These are phyloP conservation scores for Suillus spraguei DNA, from an alignment of 768 basidiomycete species.

Conservation along the genomic window DNA sequence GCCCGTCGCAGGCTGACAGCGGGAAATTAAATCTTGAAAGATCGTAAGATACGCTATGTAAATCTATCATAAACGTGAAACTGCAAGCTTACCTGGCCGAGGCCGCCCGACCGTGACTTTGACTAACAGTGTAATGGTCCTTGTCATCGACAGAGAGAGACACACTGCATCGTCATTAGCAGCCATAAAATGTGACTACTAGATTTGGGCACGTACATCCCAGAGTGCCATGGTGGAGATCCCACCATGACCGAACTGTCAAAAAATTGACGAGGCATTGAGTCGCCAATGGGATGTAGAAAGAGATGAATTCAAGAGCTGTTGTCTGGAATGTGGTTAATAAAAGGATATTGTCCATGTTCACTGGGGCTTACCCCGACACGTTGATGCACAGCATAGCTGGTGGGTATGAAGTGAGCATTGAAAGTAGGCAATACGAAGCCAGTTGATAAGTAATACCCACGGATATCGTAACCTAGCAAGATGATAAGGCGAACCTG, in stretches of 20 bases:
- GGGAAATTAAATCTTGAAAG: slow-evolving; percentile 28
- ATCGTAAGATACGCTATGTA: not conserved
- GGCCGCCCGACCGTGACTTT: slow-evolving; percentile 90
- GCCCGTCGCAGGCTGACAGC: slow-evolving; percentile 66
- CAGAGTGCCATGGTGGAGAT: slow-evolving; percentile 69
- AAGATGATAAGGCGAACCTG: slow-evolving; percentile 1
- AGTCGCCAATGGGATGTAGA: slow-evolving; percentile 63
- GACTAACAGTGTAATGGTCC: slow-evolving; percentile 76
- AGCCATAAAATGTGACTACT: not conserved
- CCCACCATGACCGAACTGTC: slow-evolving; percentile 86
- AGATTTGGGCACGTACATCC: slow-evolving; percentile 23
- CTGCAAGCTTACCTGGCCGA: slow-evolving; percentile 61
- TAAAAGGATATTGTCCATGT: slow-evolving; percentile 2
- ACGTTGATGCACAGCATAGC: slow-evolving; percentile 70
- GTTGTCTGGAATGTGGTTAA: slow-evolving; percentile 24
- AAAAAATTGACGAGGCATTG: slow-evolving; percentile 67
- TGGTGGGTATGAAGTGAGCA: slow-evolving; percentile 25
- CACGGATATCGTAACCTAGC: slow-evolving; percentile 41
- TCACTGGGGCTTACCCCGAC: slow-evolving; percentile 46
- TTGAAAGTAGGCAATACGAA: not conserved
- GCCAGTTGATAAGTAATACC: slow-evolving; percentile 16
- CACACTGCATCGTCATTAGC: slow-evolving; percentile 46
- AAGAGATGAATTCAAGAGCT: slow-evolving; percentile 46
- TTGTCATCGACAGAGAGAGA: slow-evolving; percentile 72
- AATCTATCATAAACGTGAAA: not conserved